These are phyloP conservation scores for Ilyonectria robusta DNA, from an alignment of 2,329 filamentous ascomycete species.

Conservation along the genomic window DNA sequence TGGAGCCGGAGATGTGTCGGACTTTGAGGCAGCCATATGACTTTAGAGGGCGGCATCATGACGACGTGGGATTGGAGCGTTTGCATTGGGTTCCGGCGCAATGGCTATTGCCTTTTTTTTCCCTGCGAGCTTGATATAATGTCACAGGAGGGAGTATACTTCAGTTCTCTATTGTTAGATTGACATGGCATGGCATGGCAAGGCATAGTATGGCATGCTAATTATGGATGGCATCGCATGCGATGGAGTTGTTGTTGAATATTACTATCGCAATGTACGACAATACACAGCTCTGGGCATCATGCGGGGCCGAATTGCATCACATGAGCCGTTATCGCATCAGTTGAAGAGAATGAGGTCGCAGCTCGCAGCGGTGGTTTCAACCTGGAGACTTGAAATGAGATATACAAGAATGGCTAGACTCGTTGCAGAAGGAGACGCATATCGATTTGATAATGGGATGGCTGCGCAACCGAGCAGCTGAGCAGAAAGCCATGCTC, in stretches of 20 bases:
- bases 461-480: not conserved
- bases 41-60: conserved; percentile 5
- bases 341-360: not conserved
- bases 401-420: conserved; percentile 11
- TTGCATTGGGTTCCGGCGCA: conserved; percentile 22
- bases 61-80: conserved; percentile 2
- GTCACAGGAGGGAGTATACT: not conserved
- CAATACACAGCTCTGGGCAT: not conserved
- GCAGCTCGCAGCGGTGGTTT: not conserved
- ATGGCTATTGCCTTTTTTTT: not conserved
- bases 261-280: conserved; percentile 11
- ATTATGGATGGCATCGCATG: not conserved
- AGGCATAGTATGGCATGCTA: not conserved
- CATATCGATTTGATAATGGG: not conserved
- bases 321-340: conserved; percentile 11
- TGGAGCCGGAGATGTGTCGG: conserved; percentile 5
- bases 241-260: not conserved
- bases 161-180: not conserved
- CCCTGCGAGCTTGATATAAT: not conserved
- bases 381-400: not conserved
- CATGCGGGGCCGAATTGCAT: not conserved
- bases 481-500: conserved; percentile 12
- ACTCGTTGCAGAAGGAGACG: conserved; percentile 10
- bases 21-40: not conserved
- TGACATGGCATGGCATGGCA: not conserved